phyloP scores from a whole-genome alignment of 352 stramenopile genomes.

The Phytophthora colocasiae region DNA sequence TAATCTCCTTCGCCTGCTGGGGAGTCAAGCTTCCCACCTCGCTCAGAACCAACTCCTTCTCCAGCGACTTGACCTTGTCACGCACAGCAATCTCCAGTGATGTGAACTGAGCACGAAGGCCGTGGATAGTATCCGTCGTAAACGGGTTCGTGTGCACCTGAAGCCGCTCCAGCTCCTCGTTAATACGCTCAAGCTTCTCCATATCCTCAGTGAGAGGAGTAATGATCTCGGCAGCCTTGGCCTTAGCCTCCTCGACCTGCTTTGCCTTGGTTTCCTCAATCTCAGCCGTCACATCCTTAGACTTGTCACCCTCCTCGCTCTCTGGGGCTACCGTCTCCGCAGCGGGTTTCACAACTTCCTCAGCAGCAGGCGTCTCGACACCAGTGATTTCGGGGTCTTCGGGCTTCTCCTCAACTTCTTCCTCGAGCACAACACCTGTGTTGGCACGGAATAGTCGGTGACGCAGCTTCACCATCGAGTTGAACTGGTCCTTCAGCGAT shows the following conservation, averaged over 20 bases:
- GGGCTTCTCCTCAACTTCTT: slow-evolving; percentile 44
- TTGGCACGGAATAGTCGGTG: slow-evolving; percentile 75
- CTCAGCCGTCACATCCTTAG: slow-evolving; percentile 16
- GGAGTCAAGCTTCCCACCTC: slow-evolving; percentile 85
- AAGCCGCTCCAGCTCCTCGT: slow-evolving; percentile 81
- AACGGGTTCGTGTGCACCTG: slow-evolving; percentile 91
- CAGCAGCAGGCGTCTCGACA: slow-evolving; percentile 26
- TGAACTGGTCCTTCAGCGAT: slow-evolving; percentile 79
- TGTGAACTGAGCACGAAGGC: slow-evolving; percentile 83
- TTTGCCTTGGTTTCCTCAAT: slow-evolving; percentile 23
- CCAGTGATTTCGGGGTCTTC: slow-evolving; percentile 45
- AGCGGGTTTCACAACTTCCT: slow-evolving; percentile 19
- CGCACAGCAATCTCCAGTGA: slow-evolving; percentile 80
- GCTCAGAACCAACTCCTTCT: slow-evolving; percentile 89
- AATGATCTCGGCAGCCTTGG: slow-evolving; percentile 43
- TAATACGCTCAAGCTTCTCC: slow-evolving; percentile 85
- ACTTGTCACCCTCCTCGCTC: slow-evolving; percentile 42
- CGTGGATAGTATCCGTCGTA: slow-evolving; percentile 92
- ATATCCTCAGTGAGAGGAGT: slow-evolving; percentile 75
- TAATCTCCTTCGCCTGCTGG: slow-evolving; percentile 88
- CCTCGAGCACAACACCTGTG: slow-evolving; percentile 50
- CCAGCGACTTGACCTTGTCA: slow-evolving; percentile 88
- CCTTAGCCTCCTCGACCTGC: slow-evolving; percentile 37
- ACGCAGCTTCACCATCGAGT: slow-evolving; percentile 78
- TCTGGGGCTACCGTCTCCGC: slow-evolving; percentile 30